Conservation (phyloP, 305 asterid species). For the Withania somnifera region DNA sequence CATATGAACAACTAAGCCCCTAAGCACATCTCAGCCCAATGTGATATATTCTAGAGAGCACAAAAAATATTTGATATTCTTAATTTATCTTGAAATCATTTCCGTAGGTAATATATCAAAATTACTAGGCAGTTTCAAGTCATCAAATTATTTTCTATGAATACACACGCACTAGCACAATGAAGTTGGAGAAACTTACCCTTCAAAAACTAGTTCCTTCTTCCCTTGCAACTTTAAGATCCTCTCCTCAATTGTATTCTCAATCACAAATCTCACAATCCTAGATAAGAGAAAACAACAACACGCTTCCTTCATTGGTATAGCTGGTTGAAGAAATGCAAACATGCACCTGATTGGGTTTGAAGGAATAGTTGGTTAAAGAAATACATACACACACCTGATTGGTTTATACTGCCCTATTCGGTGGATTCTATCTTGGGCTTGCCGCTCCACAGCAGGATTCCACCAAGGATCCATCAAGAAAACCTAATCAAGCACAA, state of each 20-base stretch:
- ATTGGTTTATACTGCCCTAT: neutral
- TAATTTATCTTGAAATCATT: neutral
- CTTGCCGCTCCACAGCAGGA: constrained; percentile 18
- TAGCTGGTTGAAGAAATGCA: neutral
- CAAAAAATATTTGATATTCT: neutral
- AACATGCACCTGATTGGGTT: neutral
- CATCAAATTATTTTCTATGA: neutral
- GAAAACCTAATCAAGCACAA: constrained; percentile 46
- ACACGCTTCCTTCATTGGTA: neutral
- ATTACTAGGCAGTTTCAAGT: neutral
- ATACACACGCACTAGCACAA: too few species aligned
- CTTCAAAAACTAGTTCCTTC: too few species aligned
- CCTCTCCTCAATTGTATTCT: neutral
- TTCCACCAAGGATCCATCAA: constrained; percentile 99
- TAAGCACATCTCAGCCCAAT: neutral
- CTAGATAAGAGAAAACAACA: neutral
- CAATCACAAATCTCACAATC: constrained; percentile 68
- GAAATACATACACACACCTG: neutral
- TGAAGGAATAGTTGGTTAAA: neutral
- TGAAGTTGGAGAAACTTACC: too few species aligned
- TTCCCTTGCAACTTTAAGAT: too few species aligned
- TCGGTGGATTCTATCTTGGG: neutral
- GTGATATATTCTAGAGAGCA: neutral
- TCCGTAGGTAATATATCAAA: neutral
- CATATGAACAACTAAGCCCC: neutral